Conservation (phyloP, 2,329 filamentous ascomycete genomes). For the Fusarium heterosporum region DNA sequence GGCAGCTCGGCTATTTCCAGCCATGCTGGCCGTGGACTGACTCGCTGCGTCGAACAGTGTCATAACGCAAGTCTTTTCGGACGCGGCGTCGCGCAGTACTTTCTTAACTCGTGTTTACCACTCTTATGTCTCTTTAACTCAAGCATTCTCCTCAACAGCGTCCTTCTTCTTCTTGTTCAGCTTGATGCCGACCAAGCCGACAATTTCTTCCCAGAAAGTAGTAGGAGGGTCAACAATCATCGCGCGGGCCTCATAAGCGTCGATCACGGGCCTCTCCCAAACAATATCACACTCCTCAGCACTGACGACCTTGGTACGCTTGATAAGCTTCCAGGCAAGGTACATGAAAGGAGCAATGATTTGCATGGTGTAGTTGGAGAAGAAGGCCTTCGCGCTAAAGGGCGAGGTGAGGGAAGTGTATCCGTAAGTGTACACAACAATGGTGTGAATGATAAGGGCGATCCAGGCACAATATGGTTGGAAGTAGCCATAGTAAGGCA, state of each 20-base stretch:
- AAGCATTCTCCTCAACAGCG: slow-evolving; percentile 23
- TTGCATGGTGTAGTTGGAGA: slow-evolving; percentile 63
- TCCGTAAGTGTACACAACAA: slow-evolving; percentile 59
- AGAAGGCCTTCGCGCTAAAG: slow-evolving; percentile 58
- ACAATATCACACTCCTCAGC: slow-evolving; percentile 65
- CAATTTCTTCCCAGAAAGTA: slow-evolving; percentile 52
- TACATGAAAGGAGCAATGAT: slow-evolving; percentile 61
- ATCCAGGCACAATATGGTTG: slow-evolving; percentile 39
- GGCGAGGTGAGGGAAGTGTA: slow-evolving; percentile 62
- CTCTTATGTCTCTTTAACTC: not conserved
- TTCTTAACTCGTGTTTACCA: not conserved
- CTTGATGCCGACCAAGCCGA: slow-evolving; percentile 29
- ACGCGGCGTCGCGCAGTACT: not conserved
- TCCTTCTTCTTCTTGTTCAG: slow-evolving; percentile 29
- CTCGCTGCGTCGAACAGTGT: not conserved
- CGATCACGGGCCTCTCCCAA: slow-evolving; percentile 65
- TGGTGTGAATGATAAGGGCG: slow-evolving; percentile 26
- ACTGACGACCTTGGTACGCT: slow-evolving; percentile 63
- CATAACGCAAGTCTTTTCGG: not conserved
- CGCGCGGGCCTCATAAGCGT: slow-evolving; percentile 60
- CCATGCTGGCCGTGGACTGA: not conserved
- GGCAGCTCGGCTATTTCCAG: not conserved
- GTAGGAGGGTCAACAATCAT: slow-evolving; percentile 52
- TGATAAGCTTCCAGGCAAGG: slow-evolving; percentile 67
- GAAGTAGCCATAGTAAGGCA: slow-evolving; percentile 63